Conservation (phyloP, 2,329 filamentous ascomycete genomes). For the Seiridium cupressi region DNA sequence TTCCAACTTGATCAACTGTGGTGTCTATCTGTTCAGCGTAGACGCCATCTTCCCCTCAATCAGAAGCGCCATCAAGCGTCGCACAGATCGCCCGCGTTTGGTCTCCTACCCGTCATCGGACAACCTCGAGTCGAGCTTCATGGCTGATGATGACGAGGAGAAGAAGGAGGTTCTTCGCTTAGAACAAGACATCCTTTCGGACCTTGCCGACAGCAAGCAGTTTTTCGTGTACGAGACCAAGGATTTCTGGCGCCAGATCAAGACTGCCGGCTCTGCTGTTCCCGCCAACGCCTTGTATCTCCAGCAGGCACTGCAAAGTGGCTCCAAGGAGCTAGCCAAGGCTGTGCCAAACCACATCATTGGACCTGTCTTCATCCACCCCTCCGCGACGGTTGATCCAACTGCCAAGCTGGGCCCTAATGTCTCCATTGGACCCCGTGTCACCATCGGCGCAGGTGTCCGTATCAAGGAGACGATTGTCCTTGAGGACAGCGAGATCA, state of each 20-base stretch:
- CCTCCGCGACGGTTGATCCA: constrained; percentile 83
- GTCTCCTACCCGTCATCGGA: constrained; percentile 96
- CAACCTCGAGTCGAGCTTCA: constrained; percentile 71
- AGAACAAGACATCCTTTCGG: constrained; percentile 94
- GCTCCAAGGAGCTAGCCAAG: constrained; percentile 76
- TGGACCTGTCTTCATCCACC: constrained; percentile 92
- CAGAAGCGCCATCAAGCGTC: constrained; percentile 90
- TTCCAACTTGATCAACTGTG: constrained; percentile 98
- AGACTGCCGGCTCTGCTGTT: constrained; percentile 95
- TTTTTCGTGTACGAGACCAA: constrained; percentile 99
- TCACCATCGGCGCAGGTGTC: constrained; percentile 77
- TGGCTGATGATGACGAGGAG: constrained; percentile 66
- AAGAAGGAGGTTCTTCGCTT: constrained; percentile 85
- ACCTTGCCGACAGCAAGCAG: constrained; percentile 94
- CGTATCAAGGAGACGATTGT: constrained; percentile 96
- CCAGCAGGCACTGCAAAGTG: constrained; percentile 84
- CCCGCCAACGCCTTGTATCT: constrained; percentile 96
- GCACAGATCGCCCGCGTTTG: constrained; percentile 84
- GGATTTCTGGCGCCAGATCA: constrained; percentile 99
- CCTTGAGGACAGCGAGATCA: constrained; percentile 91
- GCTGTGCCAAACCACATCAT: constrained; percentile 80
- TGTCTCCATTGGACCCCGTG: constrained; percentile 92
- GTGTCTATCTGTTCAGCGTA: constrained; percentile 94
- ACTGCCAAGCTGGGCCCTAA: constrained; percentile 96
- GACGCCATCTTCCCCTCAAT: constrained; percentile 97